Evolutionary conservation across 306 rosid species (phyloP).

Genomic region (Oemleria cerasiformis): DNA sequence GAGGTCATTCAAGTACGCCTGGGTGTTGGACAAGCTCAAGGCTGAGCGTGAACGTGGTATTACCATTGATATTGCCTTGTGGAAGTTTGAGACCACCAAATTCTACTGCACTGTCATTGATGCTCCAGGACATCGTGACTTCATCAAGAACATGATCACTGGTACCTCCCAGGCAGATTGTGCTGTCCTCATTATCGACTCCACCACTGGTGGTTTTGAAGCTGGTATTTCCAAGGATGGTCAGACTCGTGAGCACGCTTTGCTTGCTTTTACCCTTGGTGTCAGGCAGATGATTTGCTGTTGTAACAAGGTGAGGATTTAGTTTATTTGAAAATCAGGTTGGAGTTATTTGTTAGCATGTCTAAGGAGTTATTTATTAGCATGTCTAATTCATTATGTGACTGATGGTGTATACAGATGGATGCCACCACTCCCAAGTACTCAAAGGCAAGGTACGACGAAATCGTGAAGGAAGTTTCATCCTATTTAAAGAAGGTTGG

Average conservation of each 20-base stretch:
- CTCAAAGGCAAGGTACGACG: conserved; percentile 38
- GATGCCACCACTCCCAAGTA: conserved; percentile 43
- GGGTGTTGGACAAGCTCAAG: conserved; percentile 48
- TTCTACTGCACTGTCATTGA: conserved; percentile 44
- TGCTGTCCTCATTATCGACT: conserved; percentile 36
- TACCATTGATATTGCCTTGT: conserved; percentile 39
- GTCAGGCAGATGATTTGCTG: conserved; percentile 41
- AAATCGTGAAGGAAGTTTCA: conserved; percentile 35
- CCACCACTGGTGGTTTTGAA: conserved; percentile 44
- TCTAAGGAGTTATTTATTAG: neutral
- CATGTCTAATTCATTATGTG: neutral
- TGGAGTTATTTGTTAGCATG: neutral
- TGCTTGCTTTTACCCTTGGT: conserved; percentile 40
- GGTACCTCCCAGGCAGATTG: conserved; percentile 49
- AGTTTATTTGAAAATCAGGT: too few species aligned
- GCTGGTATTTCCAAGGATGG: conserved; percentile 42
- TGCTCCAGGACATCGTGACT: conserved; percentile 46
- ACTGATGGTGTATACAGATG: conserved; percentile 11
- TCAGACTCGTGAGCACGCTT: conserved; percentile 43
- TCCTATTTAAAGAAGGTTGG: conserved; percentile 40
- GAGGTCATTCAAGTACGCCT: conserved; percentile 41
- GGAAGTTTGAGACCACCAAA: conserved; percentile 43
- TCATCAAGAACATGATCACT: conserved; percentile 45
- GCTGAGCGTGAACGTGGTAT: conserved; percentile 45
- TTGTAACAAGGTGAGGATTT: conserved; percentile 26